These are phyloP conservation scores for Delonix regia DNA, from an alignment of 306 rosid species.

Conservation along the genomic window DNA sequence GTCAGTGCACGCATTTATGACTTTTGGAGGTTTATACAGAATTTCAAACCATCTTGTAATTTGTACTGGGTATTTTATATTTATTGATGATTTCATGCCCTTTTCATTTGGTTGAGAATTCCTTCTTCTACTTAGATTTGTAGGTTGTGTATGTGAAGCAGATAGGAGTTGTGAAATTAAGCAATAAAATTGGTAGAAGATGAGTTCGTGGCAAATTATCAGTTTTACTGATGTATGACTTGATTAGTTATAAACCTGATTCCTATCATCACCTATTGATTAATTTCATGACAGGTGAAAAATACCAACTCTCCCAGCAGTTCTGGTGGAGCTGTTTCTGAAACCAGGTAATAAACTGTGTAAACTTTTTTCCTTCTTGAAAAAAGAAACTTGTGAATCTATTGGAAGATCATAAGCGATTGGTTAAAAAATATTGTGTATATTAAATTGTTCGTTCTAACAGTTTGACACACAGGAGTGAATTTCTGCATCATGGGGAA, in stretches of 20 bases:
- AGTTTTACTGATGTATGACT: neutral
- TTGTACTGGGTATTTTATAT: neutral
- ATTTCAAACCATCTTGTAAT: slow-evolving; percentile 2
- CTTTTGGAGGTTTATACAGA: neutral
- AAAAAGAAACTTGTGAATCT: slow-evolving; percentile 2
- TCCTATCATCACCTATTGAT: slow-evolving; percentile 30
- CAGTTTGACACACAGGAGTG: slow-evolving; percentile 41
- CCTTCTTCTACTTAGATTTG: neutral
- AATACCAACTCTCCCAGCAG: slow-evolving; percentile 34
- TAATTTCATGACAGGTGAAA: slow-evolving; percentile 45
- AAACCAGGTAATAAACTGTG: slow-evolving; percentile 44
- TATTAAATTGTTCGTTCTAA: slow-evolving; percentile 35
- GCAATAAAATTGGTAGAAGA: neutral
- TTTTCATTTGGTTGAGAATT: slow-evolving; percentile 16
- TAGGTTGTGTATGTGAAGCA: neutral
- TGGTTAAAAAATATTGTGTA: neutral
- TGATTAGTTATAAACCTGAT: slow-evolving; percentile 21
- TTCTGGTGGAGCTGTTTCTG: slow-evolving; percentile 43
- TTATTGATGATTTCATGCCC: neutral
- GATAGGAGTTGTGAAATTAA: neutral
- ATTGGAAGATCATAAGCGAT: slow-evolving; percentile 7
- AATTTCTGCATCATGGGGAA: slow-evolving; percentile 36
- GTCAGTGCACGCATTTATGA: slow-evolving; percentile 15
- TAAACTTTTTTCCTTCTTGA: neutral
- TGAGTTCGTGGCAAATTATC: neutral